Evolutionary conservation across 371 early-diverging fungal species (phyloP).

Genomic region (Batrachochytrium dendrobatidis): DNA sequence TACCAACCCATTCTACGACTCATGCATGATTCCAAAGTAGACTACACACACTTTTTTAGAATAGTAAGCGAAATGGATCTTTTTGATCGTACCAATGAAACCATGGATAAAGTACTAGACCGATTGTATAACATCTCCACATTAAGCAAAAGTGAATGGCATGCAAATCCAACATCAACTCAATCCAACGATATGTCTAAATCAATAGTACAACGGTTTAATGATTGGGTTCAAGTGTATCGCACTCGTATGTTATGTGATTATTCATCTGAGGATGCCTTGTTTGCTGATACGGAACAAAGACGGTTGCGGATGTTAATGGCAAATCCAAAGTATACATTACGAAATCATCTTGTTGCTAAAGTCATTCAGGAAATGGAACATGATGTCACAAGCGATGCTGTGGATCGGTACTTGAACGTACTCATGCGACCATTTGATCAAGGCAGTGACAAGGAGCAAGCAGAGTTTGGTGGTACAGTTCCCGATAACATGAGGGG

Average conservation of each 20-base stretch:
- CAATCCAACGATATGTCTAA: neutral
- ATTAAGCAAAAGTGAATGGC: no score
- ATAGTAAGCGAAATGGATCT: no score
- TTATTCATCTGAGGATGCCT: neutral
- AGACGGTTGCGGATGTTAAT: conserved; percentile 15
- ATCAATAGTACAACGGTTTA: neutral
- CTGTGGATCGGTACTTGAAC: conserved; percentile 16
- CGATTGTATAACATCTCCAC: no score
- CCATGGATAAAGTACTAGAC: no score
- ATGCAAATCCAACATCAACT: no score
- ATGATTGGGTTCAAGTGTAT: conserved; percentile 1
- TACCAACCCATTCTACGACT: conserved; percentile 64
- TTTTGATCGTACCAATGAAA: no score
- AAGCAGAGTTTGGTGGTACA: conserved; percentile 12
- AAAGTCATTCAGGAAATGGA: conserved; percentile 27
- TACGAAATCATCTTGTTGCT: conserved; percentile 29
- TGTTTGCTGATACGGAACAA: neutral
- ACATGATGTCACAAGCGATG: conserved; percentile 8
- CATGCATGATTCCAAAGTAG: conserved; percentile 49
- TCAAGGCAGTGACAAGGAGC: conserved; percentile 20
- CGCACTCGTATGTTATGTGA: neutral
- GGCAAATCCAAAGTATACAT: conserved; percentile 27
- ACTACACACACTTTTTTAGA: conserved; percentile 71
- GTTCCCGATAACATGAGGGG: conserved; percentile 15
- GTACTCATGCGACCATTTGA: conserved; percentile 27